Conservation (phyloP, 1,284 basidiomycete genomes). For the Ganoderma sinense region DNA sequence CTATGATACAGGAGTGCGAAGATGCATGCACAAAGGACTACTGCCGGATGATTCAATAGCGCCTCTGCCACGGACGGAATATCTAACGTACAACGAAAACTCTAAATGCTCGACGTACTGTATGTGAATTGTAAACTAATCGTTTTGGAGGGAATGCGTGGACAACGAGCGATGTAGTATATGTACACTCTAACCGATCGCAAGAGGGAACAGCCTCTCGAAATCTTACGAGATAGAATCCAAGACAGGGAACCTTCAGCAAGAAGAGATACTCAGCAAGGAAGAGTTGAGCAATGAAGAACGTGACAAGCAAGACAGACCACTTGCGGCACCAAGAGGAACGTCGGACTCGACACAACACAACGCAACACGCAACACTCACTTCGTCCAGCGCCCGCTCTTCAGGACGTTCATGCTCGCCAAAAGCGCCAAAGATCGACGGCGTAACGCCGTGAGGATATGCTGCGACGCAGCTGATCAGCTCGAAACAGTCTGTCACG, state of each 20-base stretch:
- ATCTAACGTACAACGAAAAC: neutral
- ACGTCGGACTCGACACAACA: neutral
- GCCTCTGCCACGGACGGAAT: neutral
- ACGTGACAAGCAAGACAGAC: neutral
- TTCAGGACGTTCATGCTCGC: neutral
- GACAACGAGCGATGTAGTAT: neutral
- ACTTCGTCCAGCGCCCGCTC: slow-evolving; percentile 2
- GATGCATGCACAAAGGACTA: neutral
- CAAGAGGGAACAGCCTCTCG: neutral
- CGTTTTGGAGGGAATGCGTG: neutral
- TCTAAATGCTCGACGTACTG: neutral
- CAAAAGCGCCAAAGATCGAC: neutral
- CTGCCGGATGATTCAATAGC: neutral
- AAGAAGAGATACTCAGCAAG: neutral
- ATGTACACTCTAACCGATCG: neutral
- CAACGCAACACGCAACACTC: neutral
- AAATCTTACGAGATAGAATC: neutral
- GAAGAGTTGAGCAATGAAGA: neutral
- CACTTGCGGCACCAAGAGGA: neutral
- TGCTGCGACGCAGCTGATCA: neutral
- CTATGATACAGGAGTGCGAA: neutral
- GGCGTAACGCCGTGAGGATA: neutral
- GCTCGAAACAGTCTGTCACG: neutral
- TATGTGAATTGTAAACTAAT: neutral
- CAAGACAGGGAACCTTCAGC: neutral